Base-by-base conservation (phyloP, 208 protist genomes). In the Trypanosoma lewisi region DNA sequence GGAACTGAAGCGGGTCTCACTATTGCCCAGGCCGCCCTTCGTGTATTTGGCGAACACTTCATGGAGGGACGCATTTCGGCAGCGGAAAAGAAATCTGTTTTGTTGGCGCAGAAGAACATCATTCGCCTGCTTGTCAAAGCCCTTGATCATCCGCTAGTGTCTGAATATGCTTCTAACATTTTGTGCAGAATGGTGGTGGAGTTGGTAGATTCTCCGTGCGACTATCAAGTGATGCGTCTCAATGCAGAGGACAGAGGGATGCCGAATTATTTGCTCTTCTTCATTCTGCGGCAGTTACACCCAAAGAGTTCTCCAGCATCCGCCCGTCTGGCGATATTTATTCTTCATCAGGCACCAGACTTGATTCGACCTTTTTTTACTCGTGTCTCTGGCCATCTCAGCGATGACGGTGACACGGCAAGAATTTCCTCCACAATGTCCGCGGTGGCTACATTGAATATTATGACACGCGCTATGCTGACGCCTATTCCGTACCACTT, bases 201-300 rank as follows among this genome's bases (percentile, higher is more conserved):
- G 49, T 61, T 93, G 31, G 64, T 83, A 21, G 90, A 96, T 56
- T 90, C 83, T 5, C 86, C 87, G 6, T 63, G 81, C 23, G 85
- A 96, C 73, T 96, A 94, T 80, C 73, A 83, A 52, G 80, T 76
- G 54, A 80, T 75, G 28, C 82, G 82, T 21, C 58, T 84, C 17
- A 87, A 96, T 61, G 56, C 78, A 19, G 75, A 77, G 11, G 87
- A 94, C 45, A 74, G 76, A 25, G 90, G 90, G 27, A 94, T 96
- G 90, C 90, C 90, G 30, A 96, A 96, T 69, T 93, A 85, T 55
- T 54, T 92, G 25, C 82, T 96, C 52, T 94, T 96, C 60, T 83
- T 91, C 41, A 75, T 96, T n/a, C 75, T 96, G 37, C 85, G 87
- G 19, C 82, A 87, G 52, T 68, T 96, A 25, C 77, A 76, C 25